These are phyloP conservation scores for Sphaceloma murrayae DNA, from an alignment of 2,329 filamentous ascomycete species.

Conservation along the genomic window DNA sequence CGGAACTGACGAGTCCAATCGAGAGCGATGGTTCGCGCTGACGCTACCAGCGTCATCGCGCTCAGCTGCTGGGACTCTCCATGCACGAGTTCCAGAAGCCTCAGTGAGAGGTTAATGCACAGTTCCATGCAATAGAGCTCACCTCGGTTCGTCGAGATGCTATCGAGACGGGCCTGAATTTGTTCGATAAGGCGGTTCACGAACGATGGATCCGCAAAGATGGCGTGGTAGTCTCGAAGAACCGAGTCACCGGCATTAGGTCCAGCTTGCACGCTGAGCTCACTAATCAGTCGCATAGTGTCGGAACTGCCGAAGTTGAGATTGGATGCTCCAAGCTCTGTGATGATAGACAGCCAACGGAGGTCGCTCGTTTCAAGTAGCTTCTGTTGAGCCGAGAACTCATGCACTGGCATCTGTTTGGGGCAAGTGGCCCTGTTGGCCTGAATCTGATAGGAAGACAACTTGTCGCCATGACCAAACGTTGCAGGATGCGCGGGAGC, in stretches of 20 bases:
- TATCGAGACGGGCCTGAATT: constrained; percentile 38
- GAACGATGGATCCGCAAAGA: constrained; percentile 44
- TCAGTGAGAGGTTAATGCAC: constrained; percentile 40
- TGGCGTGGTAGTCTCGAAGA: constrained; percentile 40
- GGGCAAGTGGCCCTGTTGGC: constrained; percentile 45
- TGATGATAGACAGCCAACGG: constrained; percentile 41
- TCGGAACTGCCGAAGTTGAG: constrained; percentile 52
- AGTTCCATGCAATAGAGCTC: constrained; percentile 51
- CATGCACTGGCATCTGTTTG: constrained; percentile 38
- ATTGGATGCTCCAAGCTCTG: constrained; percentile 44
- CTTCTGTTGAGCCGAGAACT: constrained; percentile 45
- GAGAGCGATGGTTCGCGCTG: constrained; percentile 36
- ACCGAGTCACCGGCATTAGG: constrained; percentile 31
- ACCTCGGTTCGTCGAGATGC: constrained; percentile 48
- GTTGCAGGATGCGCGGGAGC: constrained; percentile 40
- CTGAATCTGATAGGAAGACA: constrained; percentile 31
- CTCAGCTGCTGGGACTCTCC: constrained; percentile 16
- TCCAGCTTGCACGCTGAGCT: constrained; percentile 48
- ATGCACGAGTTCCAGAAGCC: constrained; percentile 19
- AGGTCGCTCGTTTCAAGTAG: constrained; percentile 39
- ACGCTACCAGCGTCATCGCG: constrained; percentile 30
- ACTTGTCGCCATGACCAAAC: constrained; percentile 31
- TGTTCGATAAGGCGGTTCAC: constrained; percentile 41
- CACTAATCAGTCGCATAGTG: constrained; percentile 41
- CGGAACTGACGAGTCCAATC: constrained; percentile 44